Conservation (phyloP, 441 rosid species). For the Mallotus repandus region DNA sequence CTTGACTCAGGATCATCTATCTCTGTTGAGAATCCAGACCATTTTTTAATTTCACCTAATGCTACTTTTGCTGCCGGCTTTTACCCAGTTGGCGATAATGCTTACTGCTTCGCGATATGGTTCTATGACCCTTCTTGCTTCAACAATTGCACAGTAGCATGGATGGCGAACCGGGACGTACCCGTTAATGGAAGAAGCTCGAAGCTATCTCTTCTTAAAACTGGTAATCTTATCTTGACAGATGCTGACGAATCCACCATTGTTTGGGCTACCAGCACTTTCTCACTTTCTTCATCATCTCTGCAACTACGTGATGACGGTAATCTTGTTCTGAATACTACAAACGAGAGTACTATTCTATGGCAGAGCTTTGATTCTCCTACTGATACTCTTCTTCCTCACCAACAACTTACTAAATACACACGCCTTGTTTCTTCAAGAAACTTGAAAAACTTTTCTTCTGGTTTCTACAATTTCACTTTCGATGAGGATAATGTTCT, state of each 20-base stretch:
- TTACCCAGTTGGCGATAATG: background rate
- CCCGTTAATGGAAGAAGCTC: slow-evolving; percentile 35
- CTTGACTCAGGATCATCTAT: slow-evolving; percentile 20
- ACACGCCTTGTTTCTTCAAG: slow-evolving; percentile 24
- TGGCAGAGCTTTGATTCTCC: slow-evolving; percentile 30
- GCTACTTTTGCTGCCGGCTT: too few relatives aligned
- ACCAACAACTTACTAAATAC: slow-evolving; percentile 26
- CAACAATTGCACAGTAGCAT: slow-evolving; percentile 17
- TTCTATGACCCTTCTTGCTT: slow-evolving; percentile 2
- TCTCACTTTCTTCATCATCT: background rate
- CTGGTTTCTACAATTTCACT: slow-evolving; percentile 27
- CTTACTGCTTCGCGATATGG: slow-evolving; percentile 22
- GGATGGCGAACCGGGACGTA: slow-evolving; percentile 40
- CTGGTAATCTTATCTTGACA: slow-evolving; percentile 26
- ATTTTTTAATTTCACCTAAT: too few relatives aligned
- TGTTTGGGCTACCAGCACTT: slow-evolving; percentile 23
- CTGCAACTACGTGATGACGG: slow-evolving; percentile 18
- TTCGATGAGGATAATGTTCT: slow-evolving; percentile 34
- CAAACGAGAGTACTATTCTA: too few relatives aligned
- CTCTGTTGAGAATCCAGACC: slow-evolving; percentile 15
- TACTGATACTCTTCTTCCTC: slow-evolving; percentile 37
- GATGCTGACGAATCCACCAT: slow-evolving; percentile 15
- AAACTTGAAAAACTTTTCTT: slow-evolving; percentile 24
- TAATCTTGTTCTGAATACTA: slow-evolving; percentile 22
- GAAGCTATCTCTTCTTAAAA: slow-evolving; percentile 16